phyloP scores from a whole-genome alignment of 192 early-diverging fungal genomes.

The Gonapodya prolifera region DNA sequence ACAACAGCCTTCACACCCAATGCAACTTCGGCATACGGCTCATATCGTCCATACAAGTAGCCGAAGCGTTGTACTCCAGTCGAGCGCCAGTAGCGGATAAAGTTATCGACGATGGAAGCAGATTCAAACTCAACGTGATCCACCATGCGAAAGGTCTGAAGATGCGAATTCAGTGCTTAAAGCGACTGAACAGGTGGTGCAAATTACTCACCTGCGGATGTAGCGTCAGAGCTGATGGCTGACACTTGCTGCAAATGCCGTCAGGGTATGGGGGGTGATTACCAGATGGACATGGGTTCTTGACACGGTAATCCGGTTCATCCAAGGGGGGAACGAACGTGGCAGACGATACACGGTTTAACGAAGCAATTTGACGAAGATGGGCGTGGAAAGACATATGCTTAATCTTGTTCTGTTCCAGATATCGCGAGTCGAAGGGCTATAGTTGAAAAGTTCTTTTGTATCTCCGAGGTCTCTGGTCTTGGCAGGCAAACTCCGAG shows the following conservation, averaged over 20 bases:
- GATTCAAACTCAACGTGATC: slow-evolving; percentile 94
- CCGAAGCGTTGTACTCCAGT: slow-evolving; percentile 85
- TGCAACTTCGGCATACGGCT: slow-evolving; percentile 79
- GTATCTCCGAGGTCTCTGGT: neutral
- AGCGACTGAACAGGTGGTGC: neutral
- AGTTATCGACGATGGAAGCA: slow-evolving; percentile 60
- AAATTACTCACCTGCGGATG: slow-evolving; percentile 44
- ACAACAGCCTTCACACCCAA: slow-evolving; percentile 94
- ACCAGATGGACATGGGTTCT: slow-evolving; percentile 53
- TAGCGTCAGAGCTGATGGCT: slow-evolving; percentile 83
- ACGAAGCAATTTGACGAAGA: slow-evolving; percentile 55
- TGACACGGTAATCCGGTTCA: slow-evolving; percentile 66
- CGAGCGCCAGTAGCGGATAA: slow-evolving; percentile 75
- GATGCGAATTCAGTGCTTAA: neutral
- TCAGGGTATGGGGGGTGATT: slow-evolving; percentile 83
- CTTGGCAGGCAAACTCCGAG: neutral
- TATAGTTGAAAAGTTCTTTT: no score
- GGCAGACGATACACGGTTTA: slow-evolving; percentile 49
- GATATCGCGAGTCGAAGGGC: slow-evolving; percentile 79
- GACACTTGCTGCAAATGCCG: slow-evolving; percentile 96
- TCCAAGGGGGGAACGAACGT: slow-evolving; percentile 70
- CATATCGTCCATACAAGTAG: slow-evolving; percentile 87
- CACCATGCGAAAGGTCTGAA: slow-evolving; percentile 78
- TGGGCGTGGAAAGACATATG: slow-evolving; percentile 95
- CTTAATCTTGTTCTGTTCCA: slow-evolving; percentile 87